Evolutionary conservation across 129 eudicot species (phyloP), one percentile per base, ranked within the genome.

Genomic region (Lonicera japonica): DNA sequence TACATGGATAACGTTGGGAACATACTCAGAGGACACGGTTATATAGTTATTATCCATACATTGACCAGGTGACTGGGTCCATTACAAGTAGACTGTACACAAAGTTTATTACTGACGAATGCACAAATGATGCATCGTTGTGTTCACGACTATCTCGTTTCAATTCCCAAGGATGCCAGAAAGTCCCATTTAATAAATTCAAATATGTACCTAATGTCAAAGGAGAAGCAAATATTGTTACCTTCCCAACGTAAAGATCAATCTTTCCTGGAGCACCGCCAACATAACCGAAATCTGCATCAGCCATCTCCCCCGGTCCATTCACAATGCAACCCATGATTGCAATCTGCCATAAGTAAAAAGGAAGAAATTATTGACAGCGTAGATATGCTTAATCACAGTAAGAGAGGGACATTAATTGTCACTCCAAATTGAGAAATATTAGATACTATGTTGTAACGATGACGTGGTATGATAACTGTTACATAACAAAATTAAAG

Each of bases 271-370:
- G 98, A 67, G 98, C 90, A 78, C 98, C 98, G 24, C 96, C 96
- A 43, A 92, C 98, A 63, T 92, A 92, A 25, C 96, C 98, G 56
- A 92, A 92, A 80, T 92, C 96, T 40, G 98, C 98, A 77, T 92
- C 98, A 39, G 96, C 98, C 98, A 92, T 92, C 82, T 92, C 98
- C 71, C 98, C 98, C 9, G 96, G 98, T 64, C 98, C 98, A 63
- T 92, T 92, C 20, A 92, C 98, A 57, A 92, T 92, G 86, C 98
- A 92, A 41, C 98, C 98, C 98, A 92, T 92, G 61, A 92, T 92
- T 14, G 98, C 98, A 64, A 92, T 92, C 98, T 91, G 82, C 50
- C 13, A 14, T 63, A 61, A 22, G 19, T n/a, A 58, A 17, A 66
- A 58, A 56, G 2, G 2, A 60, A 5, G 48, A 23, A 41, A 48